Conservation (phyloP, 169 alveolate genomes). For the Eimeria zaria region DNA sequence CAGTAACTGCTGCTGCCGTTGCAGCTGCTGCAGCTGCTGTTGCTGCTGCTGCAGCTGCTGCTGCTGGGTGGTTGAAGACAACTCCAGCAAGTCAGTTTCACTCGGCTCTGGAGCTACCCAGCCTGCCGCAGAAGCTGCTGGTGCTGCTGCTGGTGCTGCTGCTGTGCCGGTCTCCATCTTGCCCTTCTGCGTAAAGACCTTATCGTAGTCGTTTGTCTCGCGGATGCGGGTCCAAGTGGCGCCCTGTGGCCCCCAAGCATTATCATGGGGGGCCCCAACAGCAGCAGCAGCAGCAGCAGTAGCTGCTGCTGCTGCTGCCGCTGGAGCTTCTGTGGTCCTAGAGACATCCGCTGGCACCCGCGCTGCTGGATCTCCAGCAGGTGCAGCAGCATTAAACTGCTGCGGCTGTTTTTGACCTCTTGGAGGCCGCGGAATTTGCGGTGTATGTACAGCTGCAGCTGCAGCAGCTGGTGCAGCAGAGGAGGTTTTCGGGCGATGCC, state of each 20-base stretch:
- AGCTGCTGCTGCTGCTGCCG: constrained; percentile 38
- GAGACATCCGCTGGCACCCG: constrained; percentile 34
- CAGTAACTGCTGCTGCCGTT: constrained; percentile 34
- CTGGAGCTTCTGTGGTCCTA: not conserved
- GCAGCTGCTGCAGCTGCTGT: not conserved
- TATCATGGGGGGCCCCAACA: not conserved
- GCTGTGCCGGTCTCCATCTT: not conserved
- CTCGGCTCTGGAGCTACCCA: not conserved
- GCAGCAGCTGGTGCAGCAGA: constrained; percentile 39
- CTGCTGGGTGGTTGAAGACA: constrained; percentile 25
- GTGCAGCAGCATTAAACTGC: not conserved
- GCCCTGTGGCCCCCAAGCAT: constrained; percentile 1
- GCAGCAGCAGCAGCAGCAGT: not conserved
- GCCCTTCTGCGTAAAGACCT: not conserved
- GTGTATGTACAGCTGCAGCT: constrained; percentile 30
- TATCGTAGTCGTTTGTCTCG: not conserved
- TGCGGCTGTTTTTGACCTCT: not conserved
- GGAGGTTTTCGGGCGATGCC: not conserved
- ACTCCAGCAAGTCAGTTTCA: constrained; percentile 1
- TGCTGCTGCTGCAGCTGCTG: constrained; percentile 37
- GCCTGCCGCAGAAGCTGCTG: constrained; percentile 8
- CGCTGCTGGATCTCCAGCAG: constrained; percentile 45
- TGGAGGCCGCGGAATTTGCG: not conserved
- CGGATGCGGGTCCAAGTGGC: not conserved
- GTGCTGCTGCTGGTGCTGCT: constrained; percentile 38